These are phyloP conservation scores for Coprinopsis cinerea DNA, from an alignment of 768 basidiomycete genomes.

Conservation along the genomic window DNA sequence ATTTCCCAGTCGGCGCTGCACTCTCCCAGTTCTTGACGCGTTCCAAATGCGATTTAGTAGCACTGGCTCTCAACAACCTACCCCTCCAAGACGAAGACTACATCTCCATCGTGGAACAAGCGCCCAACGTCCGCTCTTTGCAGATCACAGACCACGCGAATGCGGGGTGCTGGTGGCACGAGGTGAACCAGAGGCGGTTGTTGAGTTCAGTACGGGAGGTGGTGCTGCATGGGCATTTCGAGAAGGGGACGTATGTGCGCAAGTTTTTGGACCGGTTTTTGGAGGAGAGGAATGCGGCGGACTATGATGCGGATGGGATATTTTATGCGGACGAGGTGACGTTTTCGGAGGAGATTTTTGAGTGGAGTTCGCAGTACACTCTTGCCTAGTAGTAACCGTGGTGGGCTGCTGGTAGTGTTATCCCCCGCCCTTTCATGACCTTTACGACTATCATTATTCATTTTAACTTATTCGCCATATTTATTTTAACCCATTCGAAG, in stretches of 20 bases:
- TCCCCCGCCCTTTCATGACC: background rate
- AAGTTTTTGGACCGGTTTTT: background rate
- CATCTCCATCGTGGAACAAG: background rate
- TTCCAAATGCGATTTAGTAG: background rate
- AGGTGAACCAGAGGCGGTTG: background rate
- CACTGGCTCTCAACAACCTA: background rate
- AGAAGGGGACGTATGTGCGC: background rate
- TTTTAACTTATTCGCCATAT: too few relatives aligned
- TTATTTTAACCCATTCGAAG: too few relatives aligned
- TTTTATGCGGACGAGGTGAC: background rate
- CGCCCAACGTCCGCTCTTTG: background rate
- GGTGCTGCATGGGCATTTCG: background rate
- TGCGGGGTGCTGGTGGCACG: background rate
- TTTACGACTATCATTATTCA: too few relatives aligned
- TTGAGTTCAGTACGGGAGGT: background rate
- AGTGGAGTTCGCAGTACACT: background rate
- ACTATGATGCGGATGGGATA: background rate
- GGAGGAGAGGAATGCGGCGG: background rate
- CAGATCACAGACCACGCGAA: background rate
- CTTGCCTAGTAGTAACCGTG: background rate
- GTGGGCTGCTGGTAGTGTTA: background rate
- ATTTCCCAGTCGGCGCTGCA: background rate
- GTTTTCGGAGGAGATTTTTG: background rate
- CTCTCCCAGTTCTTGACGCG: background rate
- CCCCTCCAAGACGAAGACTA: slow-evolving; percentile 2